Base-by-base conservation (phyloP, 177 flowering plant genomes). In the Tripterygium wilfordii region DNA sequence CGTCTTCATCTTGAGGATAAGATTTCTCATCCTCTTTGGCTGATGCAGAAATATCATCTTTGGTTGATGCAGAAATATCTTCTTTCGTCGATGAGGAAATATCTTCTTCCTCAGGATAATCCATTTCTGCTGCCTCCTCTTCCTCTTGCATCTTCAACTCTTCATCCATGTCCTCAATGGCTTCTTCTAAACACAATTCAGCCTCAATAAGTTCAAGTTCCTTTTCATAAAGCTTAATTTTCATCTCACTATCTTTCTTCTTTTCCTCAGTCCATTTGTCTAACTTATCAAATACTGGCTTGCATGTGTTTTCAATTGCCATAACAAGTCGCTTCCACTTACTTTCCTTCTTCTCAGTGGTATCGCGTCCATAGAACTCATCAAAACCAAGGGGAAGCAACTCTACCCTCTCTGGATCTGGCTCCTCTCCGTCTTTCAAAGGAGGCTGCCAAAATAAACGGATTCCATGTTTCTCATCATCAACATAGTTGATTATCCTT, bases 381-480 rank as follows among this genome's bases (percentile, higher is more conserved):
- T 91, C 98, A 66, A 63, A 83, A 25, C 96, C 95, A 48, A 85
- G 88, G 24, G 95, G 95, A 13, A 88, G 76, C 43, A 83, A 88
- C 56, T 67, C 36, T 12, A 51, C 79, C 61, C 85, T 83, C 13
- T 65, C 66, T 16, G 86, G 83, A 53, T 88, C 92, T 36, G 74
- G 69, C 3, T 78, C 76, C 56, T 88, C 92, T 18, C 80, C 87
- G 12, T 77, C 82, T 58, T 79, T 49, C 28, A 73, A 43, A 27
- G 66, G 63, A 5, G 98, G 96, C 62, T 79, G 96, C 96, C 95
- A 91, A 71, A 83, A 91, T 41, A 91, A 63, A 23, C 96, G 78
- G 33, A 91, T 22, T 31, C 92, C 96, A 61, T 91, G 32, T 45
- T 88, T 59, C 49, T 88, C 88, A 61, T 91, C 98, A 5, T 88